phyloP scores from a whole-genome alignment of 306 rosid species.

The Acacia acuminata region DNA sequence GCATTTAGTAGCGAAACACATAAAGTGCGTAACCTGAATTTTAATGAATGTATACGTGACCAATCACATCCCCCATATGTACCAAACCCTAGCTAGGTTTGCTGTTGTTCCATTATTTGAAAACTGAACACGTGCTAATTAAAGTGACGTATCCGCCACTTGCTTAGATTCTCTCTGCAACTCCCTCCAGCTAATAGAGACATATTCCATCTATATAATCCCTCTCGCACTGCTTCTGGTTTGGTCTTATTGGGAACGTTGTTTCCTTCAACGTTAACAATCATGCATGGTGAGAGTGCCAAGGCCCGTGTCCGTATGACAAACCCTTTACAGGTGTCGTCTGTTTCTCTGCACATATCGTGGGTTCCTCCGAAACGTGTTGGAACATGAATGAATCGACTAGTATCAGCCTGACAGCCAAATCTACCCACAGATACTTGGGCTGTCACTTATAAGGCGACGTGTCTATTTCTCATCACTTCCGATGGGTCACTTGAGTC shows the following conservation, averaged over 20 bases:
- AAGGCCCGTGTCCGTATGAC: neutral
- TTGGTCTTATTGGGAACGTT: conserved; percentile 21
- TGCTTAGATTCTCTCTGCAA: neutral
- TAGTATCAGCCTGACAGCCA: conserved; percentile 24
- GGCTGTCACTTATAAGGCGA: conserved; percentile 35
- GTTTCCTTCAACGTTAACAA: conserved; percentile 30
- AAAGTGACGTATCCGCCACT: neutral
- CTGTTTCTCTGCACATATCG: neutral
- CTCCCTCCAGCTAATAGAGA: neutral
- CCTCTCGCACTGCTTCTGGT: conserved; percentile 8
- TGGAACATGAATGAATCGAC: neutral
- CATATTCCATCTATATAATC: neutral
- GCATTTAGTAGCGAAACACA: neutral
- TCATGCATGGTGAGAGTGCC: conserved; percentile 29
- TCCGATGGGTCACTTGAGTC: neutral
- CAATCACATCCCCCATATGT: neutral
- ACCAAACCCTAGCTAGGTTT: neutral
- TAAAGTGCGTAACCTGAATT: neutral
- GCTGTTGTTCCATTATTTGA: neutral
- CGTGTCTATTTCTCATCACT: conserved; percentile 24
- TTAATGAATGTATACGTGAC: neutral
- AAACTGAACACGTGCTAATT: neutral
- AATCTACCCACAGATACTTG: conserved; percentile 37
- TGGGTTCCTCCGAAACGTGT: conserved; percentile 22
- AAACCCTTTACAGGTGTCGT: conserved; percentile 29